Conservation (phyloP, 2,329 filamentous ascomycete genomes). For the Moelleriella libera region DNA sequence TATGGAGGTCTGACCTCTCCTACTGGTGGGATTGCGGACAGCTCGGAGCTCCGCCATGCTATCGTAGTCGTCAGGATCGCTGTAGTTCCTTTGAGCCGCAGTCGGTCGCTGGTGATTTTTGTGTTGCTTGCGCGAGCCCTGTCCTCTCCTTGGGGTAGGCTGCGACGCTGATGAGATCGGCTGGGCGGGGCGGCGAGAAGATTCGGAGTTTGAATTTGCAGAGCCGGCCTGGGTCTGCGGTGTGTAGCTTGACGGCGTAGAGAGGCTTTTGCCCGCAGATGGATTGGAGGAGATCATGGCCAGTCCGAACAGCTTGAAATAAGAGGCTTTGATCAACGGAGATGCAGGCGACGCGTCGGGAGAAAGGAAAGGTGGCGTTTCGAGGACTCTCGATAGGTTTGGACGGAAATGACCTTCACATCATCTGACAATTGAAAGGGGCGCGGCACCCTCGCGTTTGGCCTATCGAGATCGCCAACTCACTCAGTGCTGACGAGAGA, state of each 20-base stretch:
- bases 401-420: background rate
- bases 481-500: too few relatives aligned
- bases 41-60: constrained; percentile 65
- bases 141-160: constrained; percentile 54
- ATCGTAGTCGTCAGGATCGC: constrained; percentile 60
- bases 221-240: constrained; percentile 25
- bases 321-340: too few relatives aligned
- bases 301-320: background rate
- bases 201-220: constrained; percentile 33
- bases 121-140: constrained; percentile 68
- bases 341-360: too few relatives aligned
- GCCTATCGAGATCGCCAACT: too few relatives aligned
- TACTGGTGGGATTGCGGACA: constrained; percentile 43
- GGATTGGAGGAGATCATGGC: constrained; percentile 20
- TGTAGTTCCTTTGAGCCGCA: constrained; percentile 18
- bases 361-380: too few relatives aligned
- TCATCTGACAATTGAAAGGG: background rate
- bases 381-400: background rate
- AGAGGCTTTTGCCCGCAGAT: constrained; percentile 35
- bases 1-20: constrained; percentile 91
- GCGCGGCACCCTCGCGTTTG: background rate
- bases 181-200: constrained; percentile 30
- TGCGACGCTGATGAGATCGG: constrained; percentile 16
- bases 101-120: constrained; percentile 64
- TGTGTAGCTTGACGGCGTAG: constrained; percentile 26